Percentiles rank a stretch among this genome's conserved stretches.
phyloP scores from a whole-genome alignment of 208 protist genomes.

The Acanthamoeba castellanii region DNA sequence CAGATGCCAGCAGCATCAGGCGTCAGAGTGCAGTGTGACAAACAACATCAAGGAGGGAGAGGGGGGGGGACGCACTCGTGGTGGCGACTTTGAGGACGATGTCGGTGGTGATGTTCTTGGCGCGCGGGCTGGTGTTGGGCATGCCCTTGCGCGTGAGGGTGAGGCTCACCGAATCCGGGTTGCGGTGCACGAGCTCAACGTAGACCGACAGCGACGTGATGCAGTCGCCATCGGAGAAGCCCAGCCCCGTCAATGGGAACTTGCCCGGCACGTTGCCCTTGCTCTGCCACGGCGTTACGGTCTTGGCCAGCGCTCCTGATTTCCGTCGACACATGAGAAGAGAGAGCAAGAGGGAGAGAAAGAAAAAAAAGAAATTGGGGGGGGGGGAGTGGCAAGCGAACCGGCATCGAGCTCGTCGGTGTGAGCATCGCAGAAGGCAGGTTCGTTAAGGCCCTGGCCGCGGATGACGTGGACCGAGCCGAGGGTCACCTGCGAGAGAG shows the following conservation, averaged over 20 bases:
- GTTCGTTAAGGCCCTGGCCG: neutral
- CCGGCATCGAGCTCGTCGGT: constrained; percentile 26
- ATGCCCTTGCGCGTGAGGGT: neutral
- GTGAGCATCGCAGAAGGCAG: constrained; percentile 30
- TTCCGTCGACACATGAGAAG: no score
- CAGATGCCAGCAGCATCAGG: no score
- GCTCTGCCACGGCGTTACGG: neutral
- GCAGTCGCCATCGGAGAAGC: constrained; percentile 31
- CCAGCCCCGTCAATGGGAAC: neutral
- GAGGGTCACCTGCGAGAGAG: neutral
- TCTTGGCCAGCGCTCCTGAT: neutral
- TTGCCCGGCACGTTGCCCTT: neutral
- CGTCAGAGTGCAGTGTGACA: no score
- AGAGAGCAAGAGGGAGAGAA: no score
- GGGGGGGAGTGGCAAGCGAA: no score
- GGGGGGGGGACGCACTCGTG: no score
- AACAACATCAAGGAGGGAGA: no score
- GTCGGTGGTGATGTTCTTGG: constrained; percentile 2
- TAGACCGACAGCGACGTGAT: neutral
- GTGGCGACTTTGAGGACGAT: constrained; percentile 9
- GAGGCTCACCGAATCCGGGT: constrained; percentile 5
- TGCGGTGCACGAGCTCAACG: neutral
- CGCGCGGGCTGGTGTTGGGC: constrained; percentile 1
- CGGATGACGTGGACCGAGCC: constrained; percentile 40
- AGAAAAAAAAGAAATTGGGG: no score